Base-by-base conservation (phyloP, 2,329 filamentous ascomycete genomes). In the Monilinia fructigena region DNA sequence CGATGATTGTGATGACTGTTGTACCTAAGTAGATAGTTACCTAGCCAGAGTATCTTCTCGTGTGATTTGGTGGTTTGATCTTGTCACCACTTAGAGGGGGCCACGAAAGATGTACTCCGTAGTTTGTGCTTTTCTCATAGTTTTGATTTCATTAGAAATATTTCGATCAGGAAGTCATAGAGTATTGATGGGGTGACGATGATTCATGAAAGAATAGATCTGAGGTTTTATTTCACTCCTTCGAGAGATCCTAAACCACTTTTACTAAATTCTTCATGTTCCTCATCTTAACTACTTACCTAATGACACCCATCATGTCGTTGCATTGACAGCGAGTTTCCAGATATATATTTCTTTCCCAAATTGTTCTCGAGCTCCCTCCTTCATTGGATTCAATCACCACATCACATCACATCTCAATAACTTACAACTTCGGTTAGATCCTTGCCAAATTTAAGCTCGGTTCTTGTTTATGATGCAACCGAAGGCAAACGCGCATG, bases 361-460 rank as follows among this genome's bases (percentile, higher is more conserved):
- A 16, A n/a, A 50, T 18, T 48, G 28, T 48, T 48, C 31, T 35
- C 31, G 31, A 35, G 31, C 31, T 35, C 31, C 31, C 31, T 35
- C 31, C 31, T 35, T 35, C 31, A 35, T 35, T 35, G 31, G 3
- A 8, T 11, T 60, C 42, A 35, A 35, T 42, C 42, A 48, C 3
- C 28, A 5, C 18, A 5, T 45, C 14, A 4, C 40, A 16, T 3
- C 14, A 2, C 40, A 45, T 3, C 12, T 48, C 28, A 12, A 60
- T 28, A 16, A 11, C 10, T 50, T 38, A 55, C 12, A 10, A 12
- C 31, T 61, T 61, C 58, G 58, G 58, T 61, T 61, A 61, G 45
- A 61, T 61, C 58, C 58, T 50, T 61, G 45, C 58, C 31, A 61
- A 26, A 61, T 61, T 50, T 26, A 28, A 61, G 58, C 58, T 61